phyloP scores from a whole-genome alignment of 2,329 filamentous ascomycete genomes.

The Chaetoscypha palmicola region DNA sequence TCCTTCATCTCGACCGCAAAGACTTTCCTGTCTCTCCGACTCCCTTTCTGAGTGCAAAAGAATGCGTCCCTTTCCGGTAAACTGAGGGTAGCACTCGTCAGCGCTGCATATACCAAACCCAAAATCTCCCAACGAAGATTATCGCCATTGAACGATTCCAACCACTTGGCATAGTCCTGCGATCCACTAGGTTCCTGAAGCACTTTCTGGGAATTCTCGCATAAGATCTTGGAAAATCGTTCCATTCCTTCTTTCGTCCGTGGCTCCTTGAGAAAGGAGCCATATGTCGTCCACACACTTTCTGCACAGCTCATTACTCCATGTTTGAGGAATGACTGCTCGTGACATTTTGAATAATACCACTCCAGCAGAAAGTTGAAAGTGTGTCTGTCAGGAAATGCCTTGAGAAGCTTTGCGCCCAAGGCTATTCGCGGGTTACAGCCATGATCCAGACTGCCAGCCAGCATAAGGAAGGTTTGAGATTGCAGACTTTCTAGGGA shows the following conservation, averaged over 20 bases:
- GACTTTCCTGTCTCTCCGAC: constrained; percentile 19
- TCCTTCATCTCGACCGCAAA: constrained; percentile 29
- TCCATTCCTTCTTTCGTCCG: constrained; percentile 21
- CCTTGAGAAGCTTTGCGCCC: constrained; percentile 23
- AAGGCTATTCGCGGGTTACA: constrained; percentile 23
- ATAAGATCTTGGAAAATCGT: constrained; percentile 21
- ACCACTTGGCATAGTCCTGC: constrained; percentile 24
- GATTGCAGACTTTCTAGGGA: constrained; percentile 20
- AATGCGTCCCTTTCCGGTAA: constrained; percentile 21
- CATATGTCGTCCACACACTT: constrained; percentile 24
- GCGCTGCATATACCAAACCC: constrained; percentile 23
- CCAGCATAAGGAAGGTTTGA: constrained; percentile 27
- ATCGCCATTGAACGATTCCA: constrained; percentile 21
- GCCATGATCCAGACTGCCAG: constrained; percentile 12
- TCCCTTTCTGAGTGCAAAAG: constrained; percentile 23
- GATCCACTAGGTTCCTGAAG: constrained; percentile 19
- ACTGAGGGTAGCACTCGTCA: constrained; percentile 19
- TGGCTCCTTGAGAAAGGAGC: constrained; percentile 18
- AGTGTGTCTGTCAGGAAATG: constrained; percentile 24
- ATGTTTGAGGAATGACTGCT: constrained; percentile 15
- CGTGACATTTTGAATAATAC: constrained; percentile 18
- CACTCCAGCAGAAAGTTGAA: constrained; percentile 24
- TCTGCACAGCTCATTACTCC: constrained; percentile 13
- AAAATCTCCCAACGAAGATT: constrained; percentile 31
- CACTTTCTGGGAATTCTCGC: constrained; percentile 26